These are phyloP conservation scores for Moesziomyces antarcticus DNA, from an alignment of 1,284 basidiomycete genomes.

Conservation along the genomic window DNA sequence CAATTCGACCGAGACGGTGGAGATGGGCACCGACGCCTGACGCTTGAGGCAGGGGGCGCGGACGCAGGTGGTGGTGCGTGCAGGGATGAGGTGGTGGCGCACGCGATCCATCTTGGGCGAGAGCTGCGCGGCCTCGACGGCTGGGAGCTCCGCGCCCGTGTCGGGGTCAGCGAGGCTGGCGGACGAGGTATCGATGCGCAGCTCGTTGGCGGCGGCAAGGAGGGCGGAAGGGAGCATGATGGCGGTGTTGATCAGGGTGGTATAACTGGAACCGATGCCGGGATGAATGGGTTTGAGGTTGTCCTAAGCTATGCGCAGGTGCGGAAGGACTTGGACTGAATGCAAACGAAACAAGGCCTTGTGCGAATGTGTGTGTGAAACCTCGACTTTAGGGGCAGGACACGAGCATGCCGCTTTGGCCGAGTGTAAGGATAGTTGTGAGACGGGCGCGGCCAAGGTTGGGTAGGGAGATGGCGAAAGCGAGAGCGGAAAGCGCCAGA, in stretches of 20 bases:
- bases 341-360: too few relatives aligned
- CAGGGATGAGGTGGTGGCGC: slow-evolving; percentile 50
- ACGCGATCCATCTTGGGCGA: slow-evolving; percentile 39
- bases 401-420: too few relatives aligned
- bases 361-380: too few relatives aligned
- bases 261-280: too few relatives aligned
- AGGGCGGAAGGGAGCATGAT: slow-evolving; percentile 10
- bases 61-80: slow-evolving; percentile 41
- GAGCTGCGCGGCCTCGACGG: slow-evolving; percentile 32
- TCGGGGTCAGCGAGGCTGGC: slow-evolving; percentile 2
- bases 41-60: slow-evolving; percentile 51
- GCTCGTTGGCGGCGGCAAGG: slow-evolving; percentile 16
- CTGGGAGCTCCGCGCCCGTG: slow-evolving; percentile 26
- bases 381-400: too few relatives aligned
- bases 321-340: too few relatives aligned
- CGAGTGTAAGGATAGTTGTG: too few relatives aligned
- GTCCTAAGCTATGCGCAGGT: too few relatives aligned
- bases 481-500: slow-evolving; percentile 12
- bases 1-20: slow-evolving; percentile 16
- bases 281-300: too few relatives aligned
- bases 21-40: slow-evolving; percentile 30
- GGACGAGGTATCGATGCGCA: slow-evolving; percentile 29
- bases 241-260: not conserved
- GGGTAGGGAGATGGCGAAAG: not conserved
- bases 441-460: too few relatives aligned